Evolutionary conservation across 2,329 filamentous ascomycete genomes (phyloP).

Genomic region (Apiospora kogelbergensis): DNA sequence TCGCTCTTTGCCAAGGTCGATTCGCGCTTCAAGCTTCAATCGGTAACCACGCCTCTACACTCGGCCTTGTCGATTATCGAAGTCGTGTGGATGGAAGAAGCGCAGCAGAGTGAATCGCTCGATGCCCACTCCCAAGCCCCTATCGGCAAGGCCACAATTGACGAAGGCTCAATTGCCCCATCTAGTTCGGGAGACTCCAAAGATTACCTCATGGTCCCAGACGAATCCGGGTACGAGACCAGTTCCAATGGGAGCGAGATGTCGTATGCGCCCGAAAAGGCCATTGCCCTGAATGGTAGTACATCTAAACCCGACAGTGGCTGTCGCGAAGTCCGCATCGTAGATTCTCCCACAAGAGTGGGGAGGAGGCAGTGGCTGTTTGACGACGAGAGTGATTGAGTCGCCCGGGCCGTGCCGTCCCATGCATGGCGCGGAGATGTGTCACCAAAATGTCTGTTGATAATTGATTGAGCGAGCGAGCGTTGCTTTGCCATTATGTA

Average conservation of each 20-base stretch:
- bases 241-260: background rate
- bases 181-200: background rate
- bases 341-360: background rate
- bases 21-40: conserved; percentile 12
- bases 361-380: background rate
- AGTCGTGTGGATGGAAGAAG: conserved; percentile 12
- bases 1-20: conserved; percentile 16
- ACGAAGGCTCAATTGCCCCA: background rate
- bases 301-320: background rate
- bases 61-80: conserved; percentile 18
- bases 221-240: background rate
- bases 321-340: background rate
- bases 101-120: background rate
- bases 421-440: background rate
- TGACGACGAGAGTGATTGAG: background rate
- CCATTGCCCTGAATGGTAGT: background rate
- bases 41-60: conserved; percentile 15
- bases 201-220: background rate
- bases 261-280: background rate
- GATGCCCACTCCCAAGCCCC: background rate
- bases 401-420: background rate
- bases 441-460: background rate
- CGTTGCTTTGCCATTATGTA: background rate
- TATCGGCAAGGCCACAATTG: background rate
- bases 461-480: background rate